Evolutionary conservation across 108 stramenopile genomes (phyloP), one percentile per base, ranked within the genome.

Genomic region (Schizochytrium sp.): DNA sequence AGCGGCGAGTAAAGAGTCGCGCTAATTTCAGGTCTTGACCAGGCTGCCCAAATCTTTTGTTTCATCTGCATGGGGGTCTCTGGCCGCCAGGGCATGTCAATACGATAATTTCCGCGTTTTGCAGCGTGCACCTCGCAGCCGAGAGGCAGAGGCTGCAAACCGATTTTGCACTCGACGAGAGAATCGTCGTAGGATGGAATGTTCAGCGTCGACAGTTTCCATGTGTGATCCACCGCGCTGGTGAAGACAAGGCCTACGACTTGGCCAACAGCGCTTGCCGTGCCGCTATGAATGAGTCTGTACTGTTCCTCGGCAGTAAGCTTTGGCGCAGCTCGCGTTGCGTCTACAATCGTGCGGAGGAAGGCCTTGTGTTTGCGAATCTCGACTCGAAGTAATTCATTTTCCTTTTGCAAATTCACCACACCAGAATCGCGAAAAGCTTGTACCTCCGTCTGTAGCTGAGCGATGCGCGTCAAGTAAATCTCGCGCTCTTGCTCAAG

Each of bases 351-450:
- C n/a, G 14, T 83, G 76, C 51, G 51, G 48, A 83, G 19, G n/a
- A 83, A 83, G n/a, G 76, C 76, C 28, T 83, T 83, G 76, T 83
- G 76, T 34, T 83, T 83, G 25, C 51, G 76, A 23, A 83, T 53
- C 51, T 83, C 76, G 25, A 53, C 28, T 6, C 76, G 76, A 14
- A 83, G 51, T 25, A 83, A 23, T 23, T 83, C 76, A 45, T 83
- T 83, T 23, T 83, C 76, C 28, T 83, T 83, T 6, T 12, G 6
- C n/a, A 83, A 47, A 23, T 83, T 83, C 8, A 83, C 28, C 25
- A 45, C 51, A 12, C 76, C 76, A 6, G 48, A 47, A 34, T 83
- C 51, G 76, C 76, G 76, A 53, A 83, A 53, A 18, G 25, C 51
- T 23, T 83, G 76, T 43, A 83, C 76, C 51, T 83, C 76, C 8